Percentiles rank a stretch among this genome's conserved stretches.
Conservation (phyloP, 768 basidiomycete species). For the Kwoniella heveanensis region DNA sequence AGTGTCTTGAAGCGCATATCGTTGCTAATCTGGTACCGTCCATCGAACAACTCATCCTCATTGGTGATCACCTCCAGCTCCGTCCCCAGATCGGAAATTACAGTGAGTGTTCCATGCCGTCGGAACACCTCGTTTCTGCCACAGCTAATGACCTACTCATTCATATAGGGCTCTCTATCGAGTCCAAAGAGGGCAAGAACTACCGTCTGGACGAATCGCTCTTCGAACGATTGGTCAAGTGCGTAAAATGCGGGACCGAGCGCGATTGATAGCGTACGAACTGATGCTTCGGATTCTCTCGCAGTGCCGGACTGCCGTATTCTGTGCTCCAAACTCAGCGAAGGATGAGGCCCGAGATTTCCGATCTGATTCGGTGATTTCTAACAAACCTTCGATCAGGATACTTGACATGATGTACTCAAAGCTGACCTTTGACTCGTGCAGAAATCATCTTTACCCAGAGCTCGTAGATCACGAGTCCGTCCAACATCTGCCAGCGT, state of each 20-base stretch:
- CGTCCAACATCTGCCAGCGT: slow-evolving; percentile 50
- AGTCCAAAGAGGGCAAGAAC: background rate
- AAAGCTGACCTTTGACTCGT: background rate
- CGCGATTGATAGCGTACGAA: no score
- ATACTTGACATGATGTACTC: background rate
- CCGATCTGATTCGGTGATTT: slow-evolving; percentile 63
- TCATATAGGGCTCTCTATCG: background rate
- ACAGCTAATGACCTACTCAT: background rate
- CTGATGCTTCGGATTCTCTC: background rate
- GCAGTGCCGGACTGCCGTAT: slow-evolving; percentile 63
- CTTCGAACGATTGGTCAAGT: background rate
- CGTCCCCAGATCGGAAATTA: slow-evolving; percentile 70
- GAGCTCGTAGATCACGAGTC: slow-evolving; percentile 57
- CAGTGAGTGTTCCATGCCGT: slow-evolving; percentile 56
- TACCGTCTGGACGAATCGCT: background rate
- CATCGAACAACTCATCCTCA: slow-evolving; percentile 72
- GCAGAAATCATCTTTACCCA: background rate
- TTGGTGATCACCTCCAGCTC: slow-evolving; percentile 78
- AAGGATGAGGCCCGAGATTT: slow-evolving; percentile 73
- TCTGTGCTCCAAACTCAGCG: slow-evolving; percentile 72
- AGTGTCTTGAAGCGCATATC: slow-evolving; percentile 77
- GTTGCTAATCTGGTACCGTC: slow-evolving; percentile 55
- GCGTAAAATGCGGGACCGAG: background rate
- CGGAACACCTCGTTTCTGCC: no score
- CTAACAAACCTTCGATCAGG: no score